Percentiles rank a stretch among this genome's conserved stretches.
These are phyloP conservation scores for Lachancea meyersii DNA, from an alignment of 805 yeast genomes.

Conservation along the genomic window DNA sequence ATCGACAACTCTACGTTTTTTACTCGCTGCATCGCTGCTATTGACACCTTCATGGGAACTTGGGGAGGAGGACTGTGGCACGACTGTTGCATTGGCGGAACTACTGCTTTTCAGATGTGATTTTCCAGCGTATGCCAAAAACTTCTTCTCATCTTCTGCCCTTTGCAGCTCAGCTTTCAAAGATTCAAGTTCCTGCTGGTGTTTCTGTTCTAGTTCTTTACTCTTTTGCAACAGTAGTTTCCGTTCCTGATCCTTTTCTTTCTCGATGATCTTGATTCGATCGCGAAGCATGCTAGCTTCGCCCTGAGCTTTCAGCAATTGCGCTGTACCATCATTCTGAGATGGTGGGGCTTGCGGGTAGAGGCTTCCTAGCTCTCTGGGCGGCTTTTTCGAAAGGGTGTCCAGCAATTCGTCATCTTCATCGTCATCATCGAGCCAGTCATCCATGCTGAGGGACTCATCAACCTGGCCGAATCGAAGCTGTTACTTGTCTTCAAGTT, in stretches of 20 bases:
- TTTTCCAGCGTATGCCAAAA: constrained; percentile 45
- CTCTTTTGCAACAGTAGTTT: constrained; percentile 24
- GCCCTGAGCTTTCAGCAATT: constrained; percentile 57
- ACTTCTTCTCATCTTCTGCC: constrained; percentile 50
- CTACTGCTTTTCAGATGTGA: constrained; percentile 9
- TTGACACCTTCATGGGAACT: constrained; percentile 7
- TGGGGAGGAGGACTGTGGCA: constrained; percentile 7
- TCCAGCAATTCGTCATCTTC: constrained; percentile 42
- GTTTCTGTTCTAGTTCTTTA: constrained; percentile 19
- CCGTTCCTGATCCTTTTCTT: constrained; percentile 37
- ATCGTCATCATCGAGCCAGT: constrained; percentile 6
- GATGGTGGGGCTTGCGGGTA: not conserved
- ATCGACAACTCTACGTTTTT: constrained; percentile 13
- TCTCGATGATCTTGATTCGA: constrained; percentile 46
- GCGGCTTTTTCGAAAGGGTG: constrained; percentile 42
- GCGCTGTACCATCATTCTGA: constrained; percentile 11
- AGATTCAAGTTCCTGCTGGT: constrained; percentile 33
- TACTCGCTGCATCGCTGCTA: constrained; percentile 2
- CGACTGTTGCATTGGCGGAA: constrained; percentile 9
- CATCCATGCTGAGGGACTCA: constrained; percentile 4
- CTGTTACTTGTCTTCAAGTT: not conserved
- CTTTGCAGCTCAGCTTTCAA: constrained; percentile 39
- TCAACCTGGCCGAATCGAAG: not conserved
- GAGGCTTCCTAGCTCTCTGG: constrained; percentile 11
- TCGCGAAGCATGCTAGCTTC: constrained; percentile 74